Evolutionary conservation across 371 early-diverging fungal species (phyloP).

Genomic region (Mortierella sp.): DNA sequence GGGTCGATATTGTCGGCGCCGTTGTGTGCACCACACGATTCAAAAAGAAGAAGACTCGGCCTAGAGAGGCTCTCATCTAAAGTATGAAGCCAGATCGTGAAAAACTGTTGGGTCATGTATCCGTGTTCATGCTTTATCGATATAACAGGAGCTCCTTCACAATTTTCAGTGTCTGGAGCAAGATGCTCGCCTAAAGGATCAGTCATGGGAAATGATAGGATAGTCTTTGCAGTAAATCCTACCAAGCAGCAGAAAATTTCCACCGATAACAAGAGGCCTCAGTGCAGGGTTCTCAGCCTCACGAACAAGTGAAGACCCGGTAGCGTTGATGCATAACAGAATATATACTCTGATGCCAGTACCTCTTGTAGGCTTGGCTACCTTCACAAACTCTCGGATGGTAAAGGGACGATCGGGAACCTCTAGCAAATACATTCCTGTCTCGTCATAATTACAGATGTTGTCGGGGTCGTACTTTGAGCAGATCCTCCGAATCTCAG

Average conservation of each 20-base stretch:
- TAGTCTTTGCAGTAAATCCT: neutral
- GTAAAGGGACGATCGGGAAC: neutral
- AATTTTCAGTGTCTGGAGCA: constrained; percentile 4
- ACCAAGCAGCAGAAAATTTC: neutral
- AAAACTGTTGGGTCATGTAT: neutral
- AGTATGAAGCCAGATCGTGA: constrained; percentile 2
- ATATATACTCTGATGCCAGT: neutral
- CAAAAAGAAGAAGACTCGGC: constrained; percentile 9
- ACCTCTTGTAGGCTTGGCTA: neutral
- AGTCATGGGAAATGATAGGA: neutral
- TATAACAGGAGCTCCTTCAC: neutral
- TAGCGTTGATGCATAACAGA: no score
- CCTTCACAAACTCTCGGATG: neutral
- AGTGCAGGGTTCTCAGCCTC: neutral
- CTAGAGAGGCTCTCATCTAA: constrained; percentile 1
- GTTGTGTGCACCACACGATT: no score
- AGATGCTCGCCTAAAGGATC: neutral
- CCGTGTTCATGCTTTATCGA: neutral
- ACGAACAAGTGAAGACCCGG: constrained; percentile 1
- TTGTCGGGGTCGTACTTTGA: constrained; percentile 5
- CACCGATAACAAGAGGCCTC: constrained; percentile 13
- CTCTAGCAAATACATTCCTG: no score
- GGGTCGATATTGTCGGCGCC: neutral
- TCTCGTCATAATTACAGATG: constrained; percentile 8
- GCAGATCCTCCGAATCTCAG: neutral